Base-by-base conservation (phyloP, 768 basidiomycete genomes). In the Pleurotus ostreatus region DNA sequence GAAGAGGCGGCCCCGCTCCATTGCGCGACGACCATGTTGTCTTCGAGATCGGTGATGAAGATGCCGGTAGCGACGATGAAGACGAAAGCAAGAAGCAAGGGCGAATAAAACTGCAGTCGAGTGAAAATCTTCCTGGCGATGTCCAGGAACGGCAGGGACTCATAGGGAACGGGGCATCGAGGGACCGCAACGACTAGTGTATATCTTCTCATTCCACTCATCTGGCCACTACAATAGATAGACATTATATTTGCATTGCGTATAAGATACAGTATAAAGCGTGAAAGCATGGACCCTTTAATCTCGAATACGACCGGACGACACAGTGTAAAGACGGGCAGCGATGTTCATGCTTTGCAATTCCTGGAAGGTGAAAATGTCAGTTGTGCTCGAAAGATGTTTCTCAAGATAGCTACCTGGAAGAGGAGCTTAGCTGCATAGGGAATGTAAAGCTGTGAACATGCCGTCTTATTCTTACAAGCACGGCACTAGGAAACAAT, bases 371-470 rank as follows among this genome's bases (percentile, higher is more conserved):
- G 30, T 2, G 11, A 34, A 11, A 34, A 9, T 3, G 30, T 34
- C 9, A 34, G 30, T 11, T 9, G 3, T 34, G 30, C 3, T 12
- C 8, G 2, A 3, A 11, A 8, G 2, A 34, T 8, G 23, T 34
- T 8, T 34, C 12, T 44, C 22, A 30, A 23, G 49, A n/a, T 13
- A 69, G 78, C 43, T 64, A 86, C 93, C 84, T 97, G 95, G 88
- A 97, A 94, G 45, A 98, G 79, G 55, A 97, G 72, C 70, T 98
- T 97, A 16, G 96, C 96, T 9, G 97, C 96, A 68, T 99, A 99
- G 23, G 97, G 95, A 69, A 96, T 92, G 64, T 92, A 90, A 5
- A 92, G 68, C 62, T 94, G 94, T 49, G 92, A 93, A 68, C 89
- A 89, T 30, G 92, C 92, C 15, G 94, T 96, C 76, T 95, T 95